Percentiles rank a stretch among this genome's conserved stretches.
These are phyloP conservation scores for Talaromyces albobiverticillius DNA, from an alignment of 2,329 filamentous ascomycete genomes.

Conservation along the genomic window DNA sequence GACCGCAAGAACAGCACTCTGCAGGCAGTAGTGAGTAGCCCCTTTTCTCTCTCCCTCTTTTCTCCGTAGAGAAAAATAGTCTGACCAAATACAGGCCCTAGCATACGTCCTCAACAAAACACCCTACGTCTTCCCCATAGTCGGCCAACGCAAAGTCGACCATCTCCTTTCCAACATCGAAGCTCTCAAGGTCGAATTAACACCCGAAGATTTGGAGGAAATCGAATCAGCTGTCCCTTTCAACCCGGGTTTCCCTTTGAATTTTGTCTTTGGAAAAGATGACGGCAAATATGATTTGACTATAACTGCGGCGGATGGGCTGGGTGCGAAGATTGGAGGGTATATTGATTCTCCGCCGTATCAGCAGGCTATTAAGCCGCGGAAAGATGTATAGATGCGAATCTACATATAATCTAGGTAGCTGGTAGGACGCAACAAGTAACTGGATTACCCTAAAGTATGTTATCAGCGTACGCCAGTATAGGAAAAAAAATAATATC, in stretches of 20 bases:
- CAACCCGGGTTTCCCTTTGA: constrained; percentile 53
- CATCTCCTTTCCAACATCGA: constrained; percentile 54
- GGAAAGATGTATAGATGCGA: neutral
- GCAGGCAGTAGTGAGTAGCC: constrained; percentile 6
- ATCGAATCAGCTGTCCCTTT: constrained; percentile 53
- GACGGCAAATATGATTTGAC: constrained; percentile 1
- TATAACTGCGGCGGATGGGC: neutral
- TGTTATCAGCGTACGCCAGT: no score
- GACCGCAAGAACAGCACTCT: constrained; percentile 12
- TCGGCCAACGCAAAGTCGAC: constrained; percentile 49
- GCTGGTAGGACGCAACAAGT: no score
- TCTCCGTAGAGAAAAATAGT: neutral
- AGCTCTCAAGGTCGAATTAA: constrained; percentile 50
- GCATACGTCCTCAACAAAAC: constrained; percentile 40
- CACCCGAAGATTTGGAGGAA: constrained; percentile 50
- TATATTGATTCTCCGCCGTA: neutral
- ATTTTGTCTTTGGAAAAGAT: constrained; percentile 12
- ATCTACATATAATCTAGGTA: no score
- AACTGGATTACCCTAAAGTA: no score
- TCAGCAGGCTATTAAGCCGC: neutral
- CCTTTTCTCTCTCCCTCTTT: no score
- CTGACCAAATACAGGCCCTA: constrained; percentile 3
- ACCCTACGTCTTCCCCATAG: constrained; percentile 51
- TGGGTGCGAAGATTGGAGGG: neutral
- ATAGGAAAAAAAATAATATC: no score